phyloP scores from a whole-genome alignment of 768 basidiomycete species.

The Imleria badia region DNA sequence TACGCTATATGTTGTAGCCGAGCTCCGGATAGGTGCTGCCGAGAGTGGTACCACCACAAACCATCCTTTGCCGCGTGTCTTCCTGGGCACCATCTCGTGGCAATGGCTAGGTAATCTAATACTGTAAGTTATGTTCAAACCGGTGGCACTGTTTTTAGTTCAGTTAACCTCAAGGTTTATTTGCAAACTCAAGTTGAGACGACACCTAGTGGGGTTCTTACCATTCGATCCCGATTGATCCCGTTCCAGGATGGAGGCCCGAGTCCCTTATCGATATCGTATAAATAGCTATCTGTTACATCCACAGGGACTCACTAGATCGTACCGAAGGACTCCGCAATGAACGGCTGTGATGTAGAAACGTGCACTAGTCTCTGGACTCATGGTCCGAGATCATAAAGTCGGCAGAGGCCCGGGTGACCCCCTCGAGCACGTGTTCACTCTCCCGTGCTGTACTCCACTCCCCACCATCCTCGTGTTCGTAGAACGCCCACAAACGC shows the following conservation, averaged over 20 bases:
- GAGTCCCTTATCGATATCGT: slow-evolving; percentile 3
- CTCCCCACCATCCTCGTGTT: slow-evolving; percentile 18
- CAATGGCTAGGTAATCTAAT: background rate
- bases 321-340: background rate
- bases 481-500: background rate
- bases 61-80: slow-evolving; percentile 4
- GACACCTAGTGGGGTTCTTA: background rate
- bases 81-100: background rate
- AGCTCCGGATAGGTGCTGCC: slow-evolving; percentile 8
- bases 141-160: background rate
- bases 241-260: slow-evolving; percentile 4
- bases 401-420: background rate
- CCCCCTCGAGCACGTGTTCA: slow-evolving; percentile 21
- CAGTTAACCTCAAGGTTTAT: slow-evolving; percentile 9
- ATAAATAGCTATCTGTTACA: background rate
- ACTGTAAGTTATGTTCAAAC: background rate
- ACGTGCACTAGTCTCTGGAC: background rate
- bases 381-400: background rate
- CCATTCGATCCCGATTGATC: slow-evolving; percentile 1
- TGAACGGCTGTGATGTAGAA: background rate
- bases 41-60: background rate
- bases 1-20: slow-evolving; percentile 3
- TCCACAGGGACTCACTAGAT: background rate
- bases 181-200: background rate
- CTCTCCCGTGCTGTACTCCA: slow-evolving; percentile 8